Evolutionary conservation across 2,329 filamentous ascomycete species (phyloP).

Genomic region (Drechslerella dactyloides): DNA sequence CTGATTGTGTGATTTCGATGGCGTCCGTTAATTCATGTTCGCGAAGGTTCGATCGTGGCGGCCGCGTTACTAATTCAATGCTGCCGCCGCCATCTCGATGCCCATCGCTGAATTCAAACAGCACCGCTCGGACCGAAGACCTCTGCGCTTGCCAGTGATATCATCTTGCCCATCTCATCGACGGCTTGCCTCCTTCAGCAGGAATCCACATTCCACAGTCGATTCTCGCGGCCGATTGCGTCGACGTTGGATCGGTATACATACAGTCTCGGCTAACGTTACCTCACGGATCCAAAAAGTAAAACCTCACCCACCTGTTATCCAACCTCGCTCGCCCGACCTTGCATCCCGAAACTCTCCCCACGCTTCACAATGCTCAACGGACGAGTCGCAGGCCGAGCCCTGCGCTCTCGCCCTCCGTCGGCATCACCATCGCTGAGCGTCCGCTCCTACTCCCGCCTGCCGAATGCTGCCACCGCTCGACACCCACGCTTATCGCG

Average conservation of each 20-base stretch:
- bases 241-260: no score
- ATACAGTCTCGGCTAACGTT: neutral
- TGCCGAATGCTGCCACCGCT: slow-evolving; percentile 9
- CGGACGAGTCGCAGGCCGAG: slow-evolving; percentile 37
- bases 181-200: no score
- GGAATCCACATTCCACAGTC: no score
- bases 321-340: neutral
- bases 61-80: slow-evolving; percentile 18
- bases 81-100: neutral
- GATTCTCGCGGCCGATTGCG: no score
- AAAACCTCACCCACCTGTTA: slow-evolving; percentile 8
- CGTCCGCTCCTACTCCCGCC: slow-evolving; percentile 27
- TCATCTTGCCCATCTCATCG: no score
- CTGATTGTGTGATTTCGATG: neutral
- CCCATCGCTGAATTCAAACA: neutral
- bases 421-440: slow-evolving; percentile 20
- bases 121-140: no score
- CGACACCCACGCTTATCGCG: slow-evolving; percentile 30
- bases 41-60: slow-evolving; percentile 42
- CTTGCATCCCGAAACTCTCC: slow-evolving; percentile 2
- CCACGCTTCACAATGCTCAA: slow-evolving; percentile 38
- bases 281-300: neutral
- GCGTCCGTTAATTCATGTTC: slow-evolving; percentile 5
- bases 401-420: slow-evolving; percentile 16
- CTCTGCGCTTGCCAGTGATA: no score